Conservation (phyloP, 306 rosid genomes). For the Prunus davidiana region DNA sequence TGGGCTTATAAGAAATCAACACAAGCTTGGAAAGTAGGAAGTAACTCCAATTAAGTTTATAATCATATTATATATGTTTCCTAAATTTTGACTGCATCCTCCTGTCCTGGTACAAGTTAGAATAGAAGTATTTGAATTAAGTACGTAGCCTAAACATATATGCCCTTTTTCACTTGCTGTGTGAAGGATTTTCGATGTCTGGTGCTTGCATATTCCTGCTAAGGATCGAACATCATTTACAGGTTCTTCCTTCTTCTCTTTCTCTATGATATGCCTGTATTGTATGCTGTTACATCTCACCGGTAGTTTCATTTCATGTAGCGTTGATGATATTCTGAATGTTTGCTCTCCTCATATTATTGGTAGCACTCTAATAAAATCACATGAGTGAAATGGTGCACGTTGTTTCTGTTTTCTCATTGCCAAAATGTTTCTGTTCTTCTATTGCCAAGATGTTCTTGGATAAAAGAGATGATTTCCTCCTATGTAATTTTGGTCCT, state of each 20-base stretch:
- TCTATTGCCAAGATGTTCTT: too few species aligned
- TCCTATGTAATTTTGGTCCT: slow-evolving; percentile 13
- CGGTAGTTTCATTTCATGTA: background rate
- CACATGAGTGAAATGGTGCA: background rate
- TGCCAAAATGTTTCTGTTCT: background rate
- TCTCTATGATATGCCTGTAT: background rate
- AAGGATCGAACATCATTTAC: slow-evolving; percentile 69
- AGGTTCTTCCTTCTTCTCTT: slow-evolving; percentile 36
- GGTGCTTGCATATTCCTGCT: slow-evolving; percentile 93
- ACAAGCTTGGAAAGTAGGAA: slow-evolving; percentile 62
- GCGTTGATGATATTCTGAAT: background rate
- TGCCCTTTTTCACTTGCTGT: slow-evolving; percentile 5
- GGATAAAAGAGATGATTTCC: background rate
- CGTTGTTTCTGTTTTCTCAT: background rate
- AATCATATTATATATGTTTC: background rate
- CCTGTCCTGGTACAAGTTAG: too few species aligned
- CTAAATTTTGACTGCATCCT: background rate
- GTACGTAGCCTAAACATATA: background rate
- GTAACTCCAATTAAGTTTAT: background rate
- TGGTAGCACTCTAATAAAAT: background rate
- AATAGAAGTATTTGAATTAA: background rate
- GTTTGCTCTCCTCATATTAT: slow-evolving; percentile 2
- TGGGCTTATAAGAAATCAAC: slow-evolving; percentile 70
- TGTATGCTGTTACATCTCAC: too few species aligned
- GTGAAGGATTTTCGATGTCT: slow-evolving; percentile 68